Evolutionary conservation across 1,284 basidiomycete genomes (phyloP).

Genomic region (Mycosarcoma mackinlayi): DNA sequence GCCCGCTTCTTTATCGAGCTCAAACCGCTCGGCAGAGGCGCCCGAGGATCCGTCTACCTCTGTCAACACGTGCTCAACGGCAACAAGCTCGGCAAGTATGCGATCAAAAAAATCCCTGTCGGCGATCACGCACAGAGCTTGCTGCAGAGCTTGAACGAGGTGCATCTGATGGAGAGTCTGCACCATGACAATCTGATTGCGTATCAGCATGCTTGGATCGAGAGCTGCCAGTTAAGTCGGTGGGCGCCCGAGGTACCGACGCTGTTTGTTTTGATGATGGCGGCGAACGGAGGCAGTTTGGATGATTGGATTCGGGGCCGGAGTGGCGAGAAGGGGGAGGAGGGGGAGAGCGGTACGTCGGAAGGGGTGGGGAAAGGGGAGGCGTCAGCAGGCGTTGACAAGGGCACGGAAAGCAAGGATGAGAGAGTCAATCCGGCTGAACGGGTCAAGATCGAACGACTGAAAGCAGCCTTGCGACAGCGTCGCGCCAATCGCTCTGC

Average conservation of each 20-base stretch:
- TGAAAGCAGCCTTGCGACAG: constrained; percentile 51
- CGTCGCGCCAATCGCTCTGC: constrained; percentile 25
- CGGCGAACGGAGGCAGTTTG: constrained; percentile 65
- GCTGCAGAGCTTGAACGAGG: constrained; percentile 70
- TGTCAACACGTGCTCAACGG: constrained; percentile 86
- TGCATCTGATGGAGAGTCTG: constrained; percentile 83
- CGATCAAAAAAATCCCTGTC: constrained; percentile 94
- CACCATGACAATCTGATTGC: constrained; percentile 91
- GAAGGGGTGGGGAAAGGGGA: not conserved
- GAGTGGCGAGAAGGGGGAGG: constrained; percentile 30
- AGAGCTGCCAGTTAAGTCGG: constrained; percentile 68
- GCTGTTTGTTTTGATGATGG: constrained; percentile 66
- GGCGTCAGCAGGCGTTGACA: too few species aligned
- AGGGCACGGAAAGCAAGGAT: not conserved
- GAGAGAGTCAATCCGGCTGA: not conserved
- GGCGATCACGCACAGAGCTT: constrained; percentile 73
- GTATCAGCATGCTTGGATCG: constrained; percentile 95
- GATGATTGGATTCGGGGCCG: constrained; percentile 63
- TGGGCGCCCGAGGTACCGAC: constrained; percentile 63
- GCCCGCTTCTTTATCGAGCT: constrained; percentile 87
- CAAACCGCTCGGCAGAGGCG: constrained; percentile 86
- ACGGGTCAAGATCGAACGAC: constrained; percentile 30
- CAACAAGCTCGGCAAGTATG: constrained; percentile 77
- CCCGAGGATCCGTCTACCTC: constrained; percentile 86
- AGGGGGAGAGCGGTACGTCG: not conserved